Conservation (phyloP, 2,329 filamentous ascomycete genomes). For the Alternaria triticina region DNA sequence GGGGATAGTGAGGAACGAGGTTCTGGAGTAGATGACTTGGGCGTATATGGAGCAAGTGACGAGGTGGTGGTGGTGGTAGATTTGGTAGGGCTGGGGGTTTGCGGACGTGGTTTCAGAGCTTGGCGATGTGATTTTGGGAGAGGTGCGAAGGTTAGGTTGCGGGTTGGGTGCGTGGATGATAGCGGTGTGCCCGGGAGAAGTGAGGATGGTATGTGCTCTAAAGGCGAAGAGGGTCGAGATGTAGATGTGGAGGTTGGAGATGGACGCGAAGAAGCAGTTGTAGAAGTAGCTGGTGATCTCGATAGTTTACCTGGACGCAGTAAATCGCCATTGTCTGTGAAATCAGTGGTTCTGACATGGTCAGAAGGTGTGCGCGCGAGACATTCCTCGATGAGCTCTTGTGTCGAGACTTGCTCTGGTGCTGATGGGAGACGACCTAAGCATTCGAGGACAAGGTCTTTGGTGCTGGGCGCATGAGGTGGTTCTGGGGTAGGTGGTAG, state of each 20-base stretch:
- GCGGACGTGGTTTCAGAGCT: no score
- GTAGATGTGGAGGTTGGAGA: neutral
- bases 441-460: neutral
- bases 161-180: neutral
- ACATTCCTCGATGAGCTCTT: neutral
- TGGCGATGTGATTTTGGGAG: no score
- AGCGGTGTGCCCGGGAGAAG: neutral
- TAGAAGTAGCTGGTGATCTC: neutral
- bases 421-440: neutral
- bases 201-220: neutral
- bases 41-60: no score
- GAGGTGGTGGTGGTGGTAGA: no score
- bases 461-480: neutral
- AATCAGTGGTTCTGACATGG: no score
- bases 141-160: neutral
- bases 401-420: neutral
- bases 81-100: no score
- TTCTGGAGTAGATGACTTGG: no score
- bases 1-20: no score
- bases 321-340: accelerated
- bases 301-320: neutral
- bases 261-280: neutral
- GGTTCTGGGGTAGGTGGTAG: neutral
- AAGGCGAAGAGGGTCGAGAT: accelerated
- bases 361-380: neutral